A percentile compares a stretch with the other conserved stretches of the same genome.
Evolutionary conservation across 2,329 filamentous ascomycete genomes (phyloP).

Genomic region (Hypoxylon sp.): DNA sequence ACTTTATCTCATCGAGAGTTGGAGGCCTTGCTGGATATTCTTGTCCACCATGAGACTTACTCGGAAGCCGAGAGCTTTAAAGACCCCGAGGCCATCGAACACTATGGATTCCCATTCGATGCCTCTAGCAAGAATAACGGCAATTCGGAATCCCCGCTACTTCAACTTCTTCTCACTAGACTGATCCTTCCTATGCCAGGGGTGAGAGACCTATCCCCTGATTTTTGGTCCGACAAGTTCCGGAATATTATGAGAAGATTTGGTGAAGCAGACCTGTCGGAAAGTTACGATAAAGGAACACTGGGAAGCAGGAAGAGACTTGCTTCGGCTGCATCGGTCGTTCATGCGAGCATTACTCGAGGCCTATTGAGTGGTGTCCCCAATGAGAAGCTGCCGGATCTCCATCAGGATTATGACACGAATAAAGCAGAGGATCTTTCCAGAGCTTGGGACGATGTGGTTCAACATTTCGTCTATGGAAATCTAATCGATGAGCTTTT

Average conservation of each 20-base stretch:
- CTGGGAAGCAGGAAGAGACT: slow-evolving; percentile 79
- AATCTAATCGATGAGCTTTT: slow-evolving; percentile 72
- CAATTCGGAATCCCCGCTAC: slow-evolving; percentile 66
- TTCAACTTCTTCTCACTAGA: slow-evolving; percentile 73
- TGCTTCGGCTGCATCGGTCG: slow-evolving; percentile 73
- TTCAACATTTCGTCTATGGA: slow-evolving; percentile 74
- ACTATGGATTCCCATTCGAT: slow-evolving; percentile 76
- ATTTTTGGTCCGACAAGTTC: slow-evolving; percentile 72
- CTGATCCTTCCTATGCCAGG: slow-evolving; percentile 74
- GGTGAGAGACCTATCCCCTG: slow-evolving; percentile 66
- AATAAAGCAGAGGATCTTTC: slow-evolving; percentile 67
- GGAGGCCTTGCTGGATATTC: slow-evolving; percentile 65
- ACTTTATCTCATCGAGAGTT: slow-evolving; percentile 52
- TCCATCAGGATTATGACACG: slow-evolving; percentile 61
- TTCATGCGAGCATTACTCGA: slow-evolving; percentile 74
- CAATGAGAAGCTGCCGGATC: slow-evolving; percentile 37
- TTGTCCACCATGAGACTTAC: slow-evolving; percentile 68
- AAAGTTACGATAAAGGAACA: slow-evolving; percentile 82
- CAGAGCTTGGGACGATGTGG: slow-evolving; percentile 71
- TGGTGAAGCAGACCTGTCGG: slow-evolving; percentile 74
- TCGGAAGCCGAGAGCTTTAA: slow-evolving; percentile 78
- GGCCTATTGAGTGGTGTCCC: slow-evolving; percentile 71
- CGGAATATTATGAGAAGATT: slow-evolving; percentile 68
- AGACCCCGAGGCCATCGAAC: slow-evolving; percentile 66
- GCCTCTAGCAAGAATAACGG: slow-evolving; percentile 41